Evolutionary conservation across 352 stramenopile genomes (phyloP).

Genomic region (Lagenidium giganteum): DNA sequence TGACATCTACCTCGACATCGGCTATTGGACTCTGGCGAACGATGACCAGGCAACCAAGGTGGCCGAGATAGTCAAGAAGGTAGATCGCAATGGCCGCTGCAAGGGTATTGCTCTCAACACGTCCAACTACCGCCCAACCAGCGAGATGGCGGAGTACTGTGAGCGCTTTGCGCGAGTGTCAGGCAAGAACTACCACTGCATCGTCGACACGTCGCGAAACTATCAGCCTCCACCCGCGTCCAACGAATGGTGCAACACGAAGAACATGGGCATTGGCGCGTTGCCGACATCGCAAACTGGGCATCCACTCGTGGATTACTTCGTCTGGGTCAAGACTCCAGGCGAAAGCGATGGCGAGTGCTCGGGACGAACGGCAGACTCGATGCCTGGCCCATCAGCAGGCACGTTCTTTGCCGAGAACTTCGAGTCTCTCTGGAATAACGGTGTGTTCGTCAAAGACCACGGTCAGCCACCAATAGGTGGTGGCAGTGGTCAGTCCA

Average conservation of each 20-base stretch:
- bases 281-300: conserved; percentile 45
- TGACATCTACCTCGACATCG: conserved; percentile 64
- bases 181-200: too few relatives aligned
- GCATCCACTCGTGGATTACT: conserved; percentile 51
- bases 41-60: conserved; percentile 16
- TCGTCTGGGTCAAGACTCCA: conserved; percentile 62
- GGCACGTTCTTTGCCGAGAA: conserved; percentile 51
- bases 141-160: conserved; percentile 26
- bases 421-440: conserved; percentile 45
- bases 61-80: conserved; percentile 23
- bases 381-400: conserved; percentile 29
- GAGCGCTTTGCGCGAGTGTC: too few relatives aligned
- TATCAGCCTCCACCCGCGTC: conserved; percentile 25
- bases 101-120: conserved; percentile 60
- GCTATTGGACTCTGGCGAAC: conserved; percentile 48
- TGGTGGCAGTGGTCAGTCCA: conserved; percentile 10
- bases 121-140: conserved; percentile 54
- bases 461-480: conserved; percentile 4
- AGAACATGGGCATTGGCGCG: conserved; percentile 47
- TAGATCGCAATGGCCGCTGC: conserved; percentile 15
- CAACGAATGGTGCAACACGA: conserved; percentile 69
- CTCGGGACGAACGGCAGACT: conserved; percentile 30
- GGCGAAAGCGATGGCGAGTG: conserved; percentile 66
- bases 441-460: conserved; percentile 55
- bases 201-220: conserved; percentile 67